Base-by-base conservation (phyloP, 805 yeast species). In the Yarrowia sp. region DNA sequence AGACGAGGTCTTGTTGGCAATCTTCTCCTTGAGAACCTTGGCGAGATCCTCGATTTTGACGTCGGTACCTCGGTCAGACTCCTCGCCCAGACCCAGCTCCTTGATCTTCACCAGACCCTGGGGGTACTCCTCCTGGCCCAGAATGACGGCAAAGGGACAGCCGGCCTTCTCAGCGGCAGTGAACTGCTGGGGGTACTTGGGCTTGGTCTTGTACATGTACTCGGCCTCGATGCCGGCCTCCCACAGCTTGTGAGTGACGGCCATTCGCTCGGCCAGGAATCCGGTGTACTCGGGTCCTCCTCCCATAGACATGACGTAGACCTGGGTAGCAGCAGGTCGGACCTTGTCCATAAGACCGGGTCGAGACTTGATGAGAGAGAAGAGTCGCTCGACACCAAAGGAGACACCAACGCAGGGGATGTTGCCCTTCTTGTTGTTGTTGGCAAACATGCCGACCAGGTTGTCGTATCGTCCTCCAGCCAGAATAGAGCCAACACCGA, bases 391-490 rank as follows among this genome's bases (percentile, higher is more conserved):
- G 68, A 95, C 94, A 76, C 99, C 99, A 75, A 95, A 95, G 2
- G 99, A 95, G 68, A 94, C 83, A 78, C 99, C 99, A 69, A 95
- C 97, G 82, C 99, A 95, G 36, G 99, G 99, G 76, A 95, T 92
- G 41, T 80, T 81, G 61, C 85, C 82, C 78, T 89, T 89, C 73
- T 95, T 92, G 74, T 84, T 82, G 77, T 89, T 89, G 72, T 94
- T 92, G 67, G 92, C 85, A 78, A 95, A 95, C 99, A 95, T 95
- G 73, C 97, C 97, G 46, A 95, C 98, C 70, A 95, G 85, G 75
- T 90, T 89, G 79, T 95, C 99, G 79, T 95, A 95, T 79, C 99
- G 91, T 72, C 99, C 99, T 81, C 99, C 99, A 63, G 97, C 99
- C 65, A 97, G 97, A 75, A 95, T 92, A 7, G 99, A 95, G 43